Base-by-base conservation (phyloP, 306 rosid species). In the Malus fusca region DNA sequence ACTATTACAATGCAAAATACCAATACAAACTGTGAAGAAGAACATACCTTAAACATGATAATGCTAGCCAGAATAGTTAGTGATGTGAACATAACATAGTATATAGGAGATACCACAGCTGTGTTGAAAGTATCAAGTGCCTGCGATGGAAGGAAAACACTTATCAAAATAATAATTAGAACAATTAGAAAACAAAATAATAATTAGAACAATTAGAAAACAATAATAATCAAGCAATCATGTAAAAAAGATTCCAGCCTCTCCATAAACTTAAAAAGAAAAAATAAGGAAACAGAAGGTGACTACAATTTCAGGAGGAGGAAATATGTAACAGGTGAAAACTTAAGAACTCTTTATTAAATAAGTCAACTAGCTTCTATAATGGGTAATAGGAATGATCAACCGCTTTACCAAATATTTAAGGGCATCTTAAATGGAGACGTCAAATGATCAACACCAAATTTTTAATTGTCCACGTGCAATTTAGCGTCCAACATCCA, bases 41-140 rank as follows among this genome's bases (percentile, higher is more conserved):
- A 82, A 52, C 19, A 48, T 85, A 96, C 99, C 99, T 96, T 96
- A 84, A 96, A 96, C 99, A 96, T 96, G 77, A 96, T 96, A 75
- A 96, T 87, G 75, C 99, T 96, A 8, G 99, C 99, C 90, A 96
- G 81, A 74, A 96, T 96, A 82, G 99, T 96, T 53, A 96, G 84
- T 61, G 99, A 83, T n/a, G 99, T 96, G 90, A 96, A 96, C 99
- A 96, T 96, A 40, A 87, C 92, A 73, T 96, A 96, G 83, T 96
- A 96, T 80, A 96, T 96, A 25, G 99, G 99, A 78, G 99, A 96
- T 40, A 96, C 99, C 86, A 96, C 99, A n/a, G 99, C 98, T 3
- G 99, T 96, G 79, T 96, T 92, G 65, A 96, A 96, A 70, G 99
- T 96, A 85, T 96, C 99, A 81, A 96, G 92, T 28, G 99, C 99